These are phyloP conservation scores for Ogataea neopini DNA, from an alignment of 805 yeast species.

Conservation along the genomic window DNA sequence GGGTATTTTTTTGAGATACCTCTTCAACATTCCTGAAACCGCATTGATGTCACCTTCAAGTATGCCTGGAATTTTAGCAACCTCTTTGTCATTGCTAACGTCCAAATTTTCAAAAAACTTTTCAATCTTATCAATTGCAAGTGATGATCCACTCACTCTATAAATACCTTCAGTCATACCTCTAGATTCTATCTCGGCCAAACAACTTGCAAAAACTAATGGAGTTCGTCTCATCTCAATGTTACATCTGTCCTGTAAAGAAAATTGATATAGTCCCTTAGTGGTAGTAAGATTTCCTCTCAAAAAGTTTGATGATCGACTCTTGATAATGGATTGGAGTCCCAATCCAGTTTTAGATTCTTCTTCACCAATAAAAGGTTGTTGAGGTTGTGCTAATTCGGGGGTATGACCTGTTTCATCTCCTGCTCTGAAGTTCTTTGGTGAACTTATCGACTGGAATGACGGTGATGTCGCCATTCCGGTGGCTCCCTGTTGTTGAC, in stretches of 20 bases:
- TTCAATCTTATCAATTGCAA: conserved; percentile 53
- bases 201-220: conserved; percentile 65
- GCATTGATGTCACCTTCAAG: conserved; percentile 72
- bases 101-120: conserved; percentile 35
- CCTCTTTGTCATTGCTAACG: conserved; percentile 36
- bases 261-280: conserved; percentile 41
- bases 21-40: conserved; percentile 80
- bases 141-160: conserved; percentile 81
- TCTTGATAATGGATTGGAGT: conserved; percentile 37
- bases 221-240: conserved; percentile 70
- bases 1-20: conserved; percentile 82
- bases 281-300: conserved; percentile 27
- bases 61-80: conserved; percentile 20
- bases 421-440: conserved; percentile 33
- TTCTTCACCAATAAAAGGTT: conserved; percentile 10
- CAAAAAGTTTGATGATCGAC: conserved; percentile 49
- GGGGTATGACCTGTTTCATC: conserved; percentile 23
- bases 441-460: conserved; percentile 30
- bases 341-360: conserved; percentile 15
- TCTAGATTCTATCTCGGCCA: conserved; percentile 72
- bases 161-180: conserved; percentile 89
- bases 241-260: conserved; percentile 62
- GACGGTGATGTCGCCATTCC: conserved; percentile 22
- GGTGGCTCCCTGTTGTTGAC: conserved; percentile 4
- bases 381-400: conserved; percentile 1